phyloP scores from a whole-genome alignment of 2,329 filamentous ascomycete genomes.

The Penicillium sp. region DNA sequence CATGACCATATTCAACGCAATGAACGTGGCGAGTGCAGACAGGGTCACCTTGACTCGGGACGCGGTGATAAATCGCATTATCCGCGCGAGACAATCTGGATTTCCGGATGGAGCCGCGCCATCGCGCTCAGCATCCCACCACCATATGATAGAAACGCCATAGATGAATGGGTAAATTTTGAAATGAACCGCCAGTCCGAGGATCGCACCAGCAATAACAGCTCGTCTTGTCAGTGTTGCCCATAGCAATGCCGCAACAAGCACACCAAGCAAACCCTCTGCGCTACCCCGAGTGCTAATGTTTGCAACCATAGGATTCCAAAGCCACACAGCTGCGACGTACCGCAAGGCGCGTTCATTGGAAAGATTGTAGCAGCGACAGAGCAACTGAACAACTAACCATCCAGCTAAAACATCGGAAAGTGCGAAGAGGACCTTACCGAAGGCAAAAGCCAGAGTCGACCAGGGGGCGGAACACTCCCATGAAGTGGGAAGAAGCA shows the following conservation, averaged over 20 bases:
- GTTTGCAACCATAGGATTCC: conserved; percentile 97
- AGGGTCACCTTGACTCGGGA: conserved; percentile 39
- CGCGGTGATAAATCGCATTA: conserved; percentile 36
- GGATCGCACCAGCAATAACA: conserved; percentile 61
- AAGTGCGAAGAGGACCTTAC: conserved; percentile 77
- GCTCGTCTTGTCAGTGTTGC: conserved; percentile 62
- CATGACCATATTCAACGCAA: conserved; percentile 70
- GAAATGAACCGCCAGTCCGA: conserved; percentile 86
- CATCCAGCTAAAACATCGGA: conserved; percentile 81
- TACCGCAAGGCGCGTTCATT: conserved; percentile 61
- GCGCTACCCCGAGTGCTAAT: conserved; percentile 94
- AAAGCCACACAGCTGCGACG: conserved; percentile 73
- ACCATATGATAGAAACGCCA: conserved; percentile 53
- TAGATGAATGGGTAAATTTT: conserved; percentile 99
- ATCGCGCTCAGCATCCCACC: conserved; percentile 31
- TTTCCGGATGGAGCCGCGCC: conserved; percentile 3
- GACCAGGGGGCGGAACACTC: conserved; percentile 22
- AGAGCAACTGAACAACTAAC: conserved; percentile 59
- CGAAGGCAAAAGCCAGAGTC: conserved; percentile 58
- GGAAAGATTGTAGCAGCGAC: conserved; percentile 44
- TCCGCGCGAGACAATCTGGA: conserved; percentile 10
- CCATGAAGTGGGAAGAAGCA: conserved; percentile 73
- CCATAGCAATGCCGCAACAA: conserved; percentile 80
- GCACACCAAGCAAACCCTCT: conserved; percentile 78
- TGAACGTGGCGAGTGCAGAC: conserved; percentile 67